Base-by-base conservation (phyloP, 148 eudicot species). In the Heliamphora exappendiculata region DNA sequence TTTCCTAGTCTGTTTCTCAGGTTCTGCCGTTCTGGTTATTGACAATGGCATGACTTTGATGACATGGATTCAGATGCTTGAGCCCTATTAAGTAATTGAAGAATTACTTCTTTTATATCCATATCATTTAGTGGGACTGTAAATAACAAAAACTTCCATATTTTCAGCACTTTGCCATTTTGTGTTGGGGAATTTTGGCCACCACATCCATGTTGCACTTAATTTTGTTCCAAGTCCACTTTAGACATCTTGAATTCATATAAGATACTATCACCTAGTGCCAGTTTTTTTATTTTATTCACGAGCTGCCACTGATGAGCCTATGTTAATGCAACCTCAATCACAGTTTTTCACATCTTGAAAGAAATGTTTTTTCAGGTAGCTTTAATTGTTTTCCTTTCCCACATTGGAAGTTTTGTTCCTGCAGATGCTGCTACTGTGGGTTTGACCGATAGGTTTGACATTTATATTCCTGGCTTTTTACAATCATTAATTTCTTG, bases 321-420 rank as follows among this genome's bases (percentile, higher is more conserved):
- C 11, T 63, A 76, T 53, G 49, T 37, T 50, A 51, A 50, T 53
- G 14, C 37, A 24, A 41, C 17, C 37, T 66, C 47, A 55, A 24
- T 53, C 51, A 53, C 29, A 70, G 36, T 22, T 50, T 53, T 78
- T 3, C 26, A 69, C 39, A 24, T 24, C 49, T 50, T 37, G 36
- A 39, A 45, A 41, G 39, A 42, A 16, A 6, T 4, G 2, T 13
- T 41, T 74, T 84, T 82, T 70, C 83, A 95, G 97, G 98, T 92
- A 67, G 98, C 98, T 33, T 84, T 95, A 86, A 92, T 95, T 84
- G 96, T 95, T 79, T 92, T 95, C 83, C 96, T 95, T 75, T 86
- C 98, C 83, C 98, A 95, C 82, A 84, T 95, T 78, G 98, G 98
- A 83, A 90, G 98, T 84, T 95, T 89, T 91, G 96, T 95, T 70